Percentiles rank a stretch among this genome's conserved stretches.
Conservation (phyloP, 78 protist genomes). For the Dictyostelium brefeldianum region DNA sequence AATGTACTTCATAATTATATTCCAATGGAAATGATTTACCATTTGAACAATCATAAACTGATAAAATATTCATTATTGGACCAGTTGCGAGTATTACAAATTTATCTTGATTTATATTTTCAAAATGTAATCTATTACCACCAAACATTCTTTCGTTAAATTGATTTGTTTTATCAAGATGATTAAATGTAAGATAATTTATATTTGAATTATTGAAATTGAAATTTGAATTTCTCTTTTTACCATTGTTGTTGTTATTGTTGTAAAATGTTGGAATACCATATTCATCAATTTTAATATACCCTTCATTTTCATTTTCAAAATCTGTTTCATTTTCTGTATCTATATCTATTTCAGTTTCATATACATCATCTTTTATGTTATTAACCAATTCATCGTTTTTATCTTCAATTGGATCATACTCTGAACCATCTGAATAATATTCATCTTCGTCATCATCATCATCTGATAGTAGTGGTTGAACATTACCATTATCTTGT, state of each 20-base stretch:
- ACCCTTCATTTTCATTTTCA: neutral
- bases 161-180: neutral
- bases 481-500: neutral
- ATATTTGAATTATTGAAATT: neutral
- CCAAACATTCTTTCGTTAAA: slow-evolving; percentile 8
- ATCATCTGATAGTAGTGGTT: neutral
- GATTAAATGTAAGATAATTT: neutral
- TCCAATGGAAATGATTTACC: neutral
- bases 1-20: neutral
- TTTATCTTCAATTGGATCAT: neutral
- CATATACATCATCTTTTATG: neutral
- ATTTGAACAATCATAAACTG: neutral
- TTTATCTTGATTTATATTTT: neutral
- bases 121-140: slow-evolving; percentile 10
- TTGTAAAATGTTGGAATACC: neutral
- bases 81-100: slow-evolving; percentile 14
- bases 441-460: neutral
- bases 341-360: too few relatives aligned
- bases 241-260: too few relatives aligned
- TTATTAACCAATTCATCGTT: neutral
- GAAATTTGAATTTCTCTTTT: too few relatives aligned
- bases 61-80: slow-evolving; percentile 34
- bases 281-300: neutral
- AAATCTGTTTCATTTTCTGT: neutral
- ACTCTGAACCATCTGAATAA: neutral